phyloP scores from a whole-genome alignment of 2,329 filamentous ascomycete species.

The Paraphaeosphaeria minitans region DNA sequence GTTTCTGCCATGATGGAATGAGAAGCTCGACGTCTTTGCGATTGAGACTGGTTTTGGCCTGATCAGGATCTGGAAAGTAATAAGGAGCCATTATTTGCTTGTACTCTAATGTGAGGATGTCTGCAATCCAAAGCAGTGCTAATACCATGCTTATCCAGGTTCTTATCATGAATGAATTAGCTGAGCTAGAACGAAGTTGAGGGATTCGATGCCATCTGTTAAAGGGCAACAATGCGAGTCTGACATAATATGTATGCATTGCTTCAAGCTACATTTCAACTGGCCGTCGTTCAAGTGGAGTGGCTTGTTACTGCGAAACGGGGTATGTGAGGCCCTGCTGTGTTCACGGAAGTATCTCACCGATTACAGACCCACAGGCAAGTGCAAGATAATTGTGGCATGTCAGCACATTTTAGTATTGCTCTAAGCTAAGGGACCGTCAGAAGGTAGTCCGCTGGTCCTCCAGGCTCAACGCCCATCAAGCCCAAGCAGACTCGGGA shows the following conservation, averaged over 20 bases:
- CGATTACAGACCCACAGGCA: neutral
- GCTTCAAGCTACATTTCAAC: neutral
- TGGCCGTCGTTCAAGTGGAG: neutral
- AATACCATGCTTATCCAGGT: neutral
- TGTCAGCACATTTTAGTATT: neutral
- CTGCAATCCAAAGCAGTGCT: neutral
- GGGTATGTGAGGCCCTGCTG: neutral
- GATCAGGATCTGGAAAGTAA: too few species aligned
- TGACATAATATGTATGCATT: neutral
- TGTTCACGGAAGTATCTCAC: neutral
- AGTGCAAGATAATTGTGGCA: neutral
- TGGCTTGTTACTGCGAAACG: neutral
- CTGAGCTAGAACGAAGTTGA: neutral
- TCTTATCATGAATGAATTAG: neutral
- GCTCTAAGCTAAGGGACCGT: neutral
- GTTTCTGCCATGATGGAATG: neutral
- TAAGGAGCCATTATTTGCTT: too few species aligned
- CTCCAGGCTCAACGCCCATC: neutral
- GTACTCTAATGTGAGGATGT: too few species aligned
- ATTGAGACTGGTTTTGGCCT: too few species aligned
- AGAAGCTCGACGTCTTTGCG: neutral
- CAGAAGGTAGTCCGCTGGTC: neutral
- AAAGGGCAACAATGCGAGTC: neutral
- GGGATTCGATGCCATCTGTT: neutral
- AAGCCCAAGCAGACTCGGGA: neutral